phyloP scores from a whole-genome alignment of 2,329 filamentous ascomycete species.

The Fusarium redolens region DNA sequence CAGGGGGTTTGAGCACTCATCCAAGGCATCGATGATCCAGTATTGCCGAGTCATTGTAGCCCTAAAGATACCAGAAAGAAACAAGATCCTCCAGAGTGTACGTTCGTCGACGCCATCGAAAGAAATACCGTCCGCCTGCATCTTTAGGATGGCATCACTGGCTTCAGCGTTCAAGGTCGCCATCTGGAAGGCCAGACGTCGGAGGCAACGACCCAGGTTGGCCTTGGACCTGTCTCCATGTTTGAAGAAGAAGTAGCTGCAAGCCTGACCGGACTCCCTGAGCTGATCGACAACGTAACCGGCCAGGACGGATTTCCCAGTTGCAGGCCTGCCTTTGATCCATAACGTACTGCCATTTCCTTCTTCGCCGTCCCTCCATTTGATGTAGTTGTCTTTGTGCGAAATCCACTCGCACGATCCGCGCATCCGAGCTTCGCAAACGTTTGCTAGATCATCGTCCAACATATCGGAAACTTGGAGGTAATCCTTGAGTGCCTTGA shows the following conservation, averaged over 20 bases:
- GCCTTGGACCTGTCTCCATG: constrained; percentile 38
- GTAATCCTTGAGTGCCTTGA: constrained; percentile 22
- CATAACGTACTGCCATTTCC: constrained; percentile 17
- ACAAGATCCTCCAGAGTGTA: constrained; percentile 38
- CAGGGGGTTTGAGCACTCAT: constrained; percentile 35
- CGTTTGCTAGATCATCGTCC: constrained; percentile 24
- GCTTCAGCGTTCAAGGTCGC: constrained; percentile 32
- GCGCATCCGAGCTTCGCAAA: constrained; percentile 14
- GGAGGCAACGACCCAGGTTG: constrained; percentile 40
- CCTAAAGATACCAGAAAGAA: constrained; percentile 21
- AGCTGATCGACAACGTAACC: constrained; percentile 48
- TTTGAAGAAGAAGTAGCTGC: constrained; percentile 46
- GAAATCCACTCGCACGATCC: constrained; percentile 33
- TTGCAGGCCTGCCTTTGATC: constrained; percentile 46
- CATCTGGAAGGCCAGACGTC: constrained; percentile 49
- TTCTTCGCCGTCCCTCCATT: constrained; percentile 26
- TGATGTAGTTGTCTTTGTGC: constrained; percentile 18
- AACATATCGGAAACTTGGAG: constrained; percentile 19
- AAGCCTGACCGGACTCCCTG: neutral
- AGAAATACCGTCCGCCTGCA: constrained; percentile 48
- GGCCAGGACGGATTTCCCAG: constrained; percentile 52
- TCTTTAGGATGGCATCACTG: constrained; percentile 42
- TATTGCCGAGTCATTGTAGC: constrained; percentile 41
- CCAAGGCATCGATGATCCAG: constrained; percentile 44
- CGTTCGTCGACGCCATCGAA: constrained; percentile 45